These are phyloP conservation scores for Fusarium guadeloupense DNA, from an alignment of 2,329 filamentous ascomycete genomes.

Conservation along the genomic window DNA sequence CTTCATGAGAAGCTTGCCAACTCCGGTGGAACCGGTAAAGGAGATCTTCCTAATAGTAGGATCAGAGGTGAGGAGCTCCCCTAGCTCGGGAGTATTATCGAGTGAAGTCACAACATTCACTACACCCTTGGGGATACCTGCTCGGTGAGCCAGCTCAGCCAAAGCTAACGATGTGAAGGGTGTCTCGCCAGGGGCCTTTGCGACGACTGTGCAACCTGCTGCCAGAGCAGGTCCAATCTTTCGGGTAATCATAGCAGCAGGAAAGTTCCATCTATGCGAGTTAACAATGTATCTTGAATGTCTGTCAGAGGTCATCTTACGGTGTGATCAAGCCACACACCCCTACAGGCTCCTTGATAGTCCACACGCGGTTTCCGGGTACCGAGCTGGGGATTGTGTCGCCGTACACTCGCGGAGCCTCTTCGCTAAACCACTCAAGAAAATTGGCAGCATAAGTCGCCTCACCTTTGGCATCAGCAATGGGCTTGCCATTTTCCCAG, in stretches of 20 bases:
- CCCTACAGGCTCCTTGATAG: constrained; percentile 83
- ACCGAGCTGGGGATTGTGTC: constrained; percentile 77
- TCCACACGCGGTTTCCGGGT: constrained; percentile 78
- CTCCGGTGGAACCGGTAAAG: constrained; percentile 83
- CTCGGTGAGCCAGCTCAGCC: constrained; percentile 84
- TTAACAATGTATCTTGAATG: background rate
- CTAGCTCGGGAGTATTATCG: constrained; percentile 82
- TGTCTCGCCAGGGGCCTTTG: constrained; percentile 91
- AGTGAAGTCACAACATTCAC: constrained; percentile 87
- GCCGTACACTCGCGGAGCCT: constrained; percentile 78
- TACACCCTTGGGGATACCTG: constrained; percentile 89
- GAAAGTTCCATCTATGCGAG: constrained; percentile 78
- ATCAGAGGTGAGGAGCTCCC: constrained; percentile 75
- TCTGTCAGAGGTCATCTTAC: constrained; percentile 42
- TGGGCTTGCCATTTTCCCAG: constrained; percentile 89
- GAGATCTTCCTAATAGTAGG: constrained; percentile 86
- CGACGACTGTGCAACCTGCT: constrained; percentile 93
- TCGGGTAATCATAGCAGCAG: constrained; percentile 77
- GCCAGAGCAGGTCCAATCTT: constrained; percentile 81
- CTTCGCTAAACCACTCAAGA: constrained; percentile 84
- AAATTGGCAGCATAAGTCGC: constrained; percentile 78
- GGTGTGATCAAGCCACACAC: constrained; percentile 86
- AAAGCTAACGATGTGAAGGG: constrained; percentile 90
- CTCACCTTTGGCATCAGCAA: constrained; percentile 78
- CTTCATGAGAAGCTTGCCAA: constrained; percentile 84